These are phyloP conservation scores for Gossypium schwendimanii DNA, from an alignment of 441 rosid species.

Conservation along the genomic window DNA sequence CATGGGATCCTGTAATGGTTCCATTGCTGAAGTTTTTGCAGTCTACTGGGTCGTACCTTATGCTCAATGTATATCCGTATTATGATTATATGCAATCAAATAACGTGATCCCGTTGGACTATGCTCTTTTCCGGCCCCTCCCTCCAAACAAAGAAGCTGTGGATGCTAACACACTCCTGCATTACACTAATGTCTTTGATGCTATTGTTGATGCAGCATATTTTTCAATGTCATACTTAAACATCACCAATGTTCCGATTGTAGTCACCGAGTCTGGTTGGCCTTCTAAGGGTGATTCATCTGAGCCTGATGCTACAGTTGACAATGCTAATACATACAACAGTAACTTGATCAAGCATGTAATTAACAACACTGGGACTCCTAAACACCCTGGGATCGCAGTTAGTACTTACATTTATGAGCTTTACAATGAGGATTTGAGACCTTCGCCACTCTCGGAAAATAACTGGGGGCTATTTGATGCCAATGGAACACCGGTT, in stretches of 20 bases:
- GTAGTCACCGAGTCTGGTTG: conserved; percentile 83
- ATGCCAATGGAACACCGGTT: conserved; percentile 54
- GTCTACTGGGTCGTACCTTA: conserved; percentile 63
- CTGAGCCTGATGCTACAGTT: conserved; percentile 60
- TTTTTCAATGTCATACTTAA: conserved; percentile 70
- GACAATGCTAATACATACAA: conserved; percentile 88
- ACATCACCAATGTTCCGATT: conserved; percentile 66
- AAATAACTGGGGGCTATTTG: conserved; percentile 88
- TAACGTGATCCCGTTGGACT: conserved; percentile 69
- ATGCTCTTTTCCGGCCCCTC: conserved; percentile 85
- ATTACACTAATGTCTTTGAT: conserved; percentile 85
- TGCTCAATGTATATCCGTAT: conserved; percentile 88
- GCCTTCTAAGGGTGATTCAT: conserved; percentile 83
- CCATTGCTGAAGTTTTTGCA: conserved; percentile 76
- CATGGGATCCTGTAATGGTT: conserved; percentile 80
- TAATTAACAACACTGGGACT: conserved; percentile 77
- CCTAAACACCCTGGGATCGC: conserved; percentile 76
- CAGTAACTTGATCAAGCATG: conserved; percentile 79
- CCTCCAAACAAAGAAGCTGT: conserved; percentile 87
- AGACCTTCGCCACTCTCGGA: conserved; percentile 65
- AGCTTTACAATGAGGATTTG: conserved; percentile 82
- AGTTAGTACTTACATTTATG: conserved; percentile 71
- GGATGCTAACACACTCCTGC: conserved; percentile 87
- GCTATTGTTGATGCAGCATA: conserved; percentile 88
- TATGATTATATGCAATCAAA: conserved; percentile 68